Evolutionary conservation across 805 yeast species (phyloP), one percentile per base, ranked within the genome.

Genomic region (Kuraishia hungarica): DNA sequence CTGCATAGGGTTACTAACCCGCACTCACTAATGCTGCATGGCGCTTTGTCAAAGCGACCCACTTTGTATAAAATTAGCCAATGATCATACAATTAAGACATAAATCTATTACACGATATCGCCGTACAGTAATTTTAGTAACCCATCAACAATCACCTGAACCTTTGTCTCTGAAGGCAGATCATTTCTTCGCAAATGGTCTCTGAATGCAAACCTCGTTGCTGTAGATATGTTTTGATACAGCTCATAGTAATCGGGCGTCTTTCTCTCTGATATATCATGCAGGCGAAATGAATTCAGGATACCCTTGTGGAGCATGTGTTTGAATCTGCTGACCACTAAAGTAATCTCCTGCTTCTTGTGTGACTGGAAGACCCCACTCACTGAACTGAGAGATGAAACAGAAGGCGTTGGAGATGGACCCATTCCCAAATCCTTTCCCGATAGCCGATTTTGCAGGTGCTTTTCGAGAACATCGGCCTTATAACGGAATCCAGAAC

Each of bases 181-280:
- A 54, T 56, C 10, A 53, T 54, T 47, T 39, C 35, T 53, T 28
- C 54, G 58, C 8, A 60, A 51, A 17, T 62, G 66, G 2, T 61
- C 55, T 48, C 78, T 61, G 48, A 72, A 66, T 8, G 75, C 66
- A 55, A 74, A 75, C 55, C 71, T 72, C 2, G 75, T 66, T 0
- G 77, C 68, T 52, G 66, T 64, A 55, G 63, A 69, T 0, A 75
- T 66, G 57, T 70, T 65, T 52, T 67, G 62, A 59, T 68, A 70
- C n/a, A 75, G 58, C n/a, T 62, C 70, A 60, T 57, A 69, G 64
- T 60, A 68, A 57, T 56, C 72, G 59, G 48, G 64, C 28, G 55
- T 64, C 58, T 55, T 62, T 62, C 48, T 69, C 26, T 10, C 67
- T 35, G 43, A 6, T 62, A 71, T 62, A 8, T 68, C 70, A 50